A percentile compares a stretch with the other conserved stretches of the same genome.
phyloP scores from a whole-genome alignment of 306 rosid genomes.

The Canavalia ensiformis region DNA sequence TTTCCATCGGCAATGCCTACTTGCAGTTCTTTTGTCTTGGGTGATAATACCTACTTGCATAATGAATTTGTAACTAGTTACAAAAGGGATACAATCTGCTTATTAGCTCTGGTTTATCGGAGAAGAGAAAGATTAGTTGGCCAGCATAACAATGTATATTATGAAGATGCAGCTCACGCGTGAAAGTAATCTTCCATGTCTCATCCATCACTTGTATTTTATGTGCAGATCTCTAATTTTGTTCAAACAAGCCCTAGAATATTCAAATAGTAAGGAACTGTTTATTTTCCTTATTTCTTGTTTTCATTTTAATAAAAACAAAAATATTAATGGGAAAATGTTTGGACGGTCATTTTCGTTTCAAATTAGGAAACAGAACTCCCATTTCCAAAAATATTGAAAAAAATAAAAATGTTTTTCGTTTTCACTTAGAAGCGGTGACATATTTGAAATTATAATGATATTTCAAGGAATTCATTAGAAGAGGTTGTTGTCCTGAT shows the following conservation, averaged over 20 bases:
- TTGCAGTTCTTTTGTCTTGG: not conserved
- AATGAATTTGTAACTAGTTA: slow-evolving; percentile 32
- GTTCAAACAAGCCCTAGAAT: not conserved
- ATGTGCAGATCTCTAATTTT: not conserved
- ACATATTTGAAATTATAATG: too few species aligned
- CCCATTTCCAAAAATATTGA: too few species aligned
- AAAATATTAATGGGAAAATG: too few species aligned
- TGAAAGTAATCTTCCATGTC: slow-evolving; percentile 2
- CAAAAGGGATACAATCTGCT: slow-evolving; percentile 7
- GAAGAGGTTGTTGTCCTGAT: too few species aligned
- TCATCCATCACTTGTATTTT: not conserved
- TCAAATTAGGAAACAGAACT: too few species aligned
- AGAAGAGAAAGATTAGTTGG: slow-evolving; percentile 23
- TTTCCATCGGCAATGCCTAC: slow-evolving; percentile 31
- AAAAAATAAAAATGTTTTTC: too few species aligned
- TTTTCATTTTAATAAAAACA: too few species aligned
- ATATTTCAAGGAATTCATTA: too few species aligned
- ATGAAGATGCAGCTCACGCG: not conserved
- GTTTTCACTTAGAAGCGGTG: too few species aligned
- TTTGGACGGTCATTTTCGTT: too few species aligned
- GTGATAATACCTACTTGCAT: slow-evolving; percentile 27
- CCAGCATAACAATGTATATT: slow-evolving; percentile 29
- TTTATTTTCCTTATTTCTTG: too few species aligned
- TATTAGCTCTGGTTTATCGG: slow-evolving; percentile 10
- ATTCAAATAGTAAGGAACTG: not conserved